These are phyloP conservation scores for Ogataea pini DNA, from an alignment of 805 yeast species.

Conservation along the genomic window DNA sequence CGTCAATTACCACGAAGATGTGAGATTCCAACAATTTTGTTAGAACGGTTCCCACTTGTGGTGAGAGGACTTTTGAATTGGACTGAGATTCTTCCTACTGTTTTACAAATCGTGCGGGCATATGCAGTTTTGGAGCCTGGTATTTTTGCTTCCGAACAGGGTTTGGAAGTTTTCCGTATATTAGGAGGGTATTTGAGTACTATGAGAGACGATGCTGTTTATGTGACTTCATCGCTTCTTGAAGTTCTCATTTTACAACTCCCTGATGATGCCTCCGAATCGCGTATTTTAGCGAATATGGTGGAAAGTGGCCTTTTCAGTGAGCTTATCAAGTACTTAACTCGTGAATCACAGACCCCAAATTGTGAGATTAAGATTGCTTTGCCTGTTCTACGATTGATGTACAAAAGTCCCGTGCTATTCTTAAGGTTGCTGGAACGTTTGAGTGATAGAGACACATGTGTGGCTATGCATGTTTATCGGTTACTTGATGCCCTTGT, in stretches of 20 bases:
- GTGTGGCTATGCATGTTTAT: slow-evolving; percentile 19
- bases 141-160: slow-evolving; percentile 40
- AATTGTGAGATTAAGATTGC: slow-evolving; percentile 43
- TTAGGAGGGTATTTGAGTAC: slow-evolving; percentile 54
- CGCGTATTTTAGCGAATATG: slow-evolving; percentile 28
- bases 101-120: slow-evolving; percentile 62
- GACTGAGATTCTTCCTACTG: slow-evolving; percentile 71
- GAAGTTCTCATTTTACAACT: slow-evolving; percentile 49
- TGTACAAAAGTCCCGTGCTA: slow-evolving; percentile 36
- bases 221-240: slow-evolving; percentile 51
- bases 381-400: slow-evolving; percentile 42
- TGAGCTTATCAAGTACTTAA: slow-evolving; percentile 42
- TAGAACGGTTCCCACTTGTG: slow-evolving; percentile 50
- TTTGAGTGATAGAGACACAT: slow-evolving; percentile 30
- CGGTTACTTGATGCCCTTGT: slow-evolving; percentile 28
- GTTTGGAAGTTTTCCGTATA: slow-evolving; percentile 46
- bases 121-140: slow-evolving; percentile 54
- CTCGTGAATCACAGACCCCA: slow-evolving; percentile 46
- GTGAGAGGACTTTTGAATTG: slow-evolving; percentile 62
- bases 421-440: slow-evolving; percentile 38
- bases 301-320: slow-evolving; percentile 47
- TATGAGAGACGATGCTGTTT: slow-evolving; percentile 72
- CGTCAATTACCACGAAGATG: slow-evolving; percentile 53
- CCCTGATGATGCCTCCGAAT: slow-evolving; percentile 19
- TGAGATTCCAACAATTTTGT: slow-evolving; percentile 39